Evolutionary conservation across 2,329 filamentous ascomycete species (phyloP), one percentile per base, ranked within the genome.

Genomic region (Trichophyton rubrum): DNA sequence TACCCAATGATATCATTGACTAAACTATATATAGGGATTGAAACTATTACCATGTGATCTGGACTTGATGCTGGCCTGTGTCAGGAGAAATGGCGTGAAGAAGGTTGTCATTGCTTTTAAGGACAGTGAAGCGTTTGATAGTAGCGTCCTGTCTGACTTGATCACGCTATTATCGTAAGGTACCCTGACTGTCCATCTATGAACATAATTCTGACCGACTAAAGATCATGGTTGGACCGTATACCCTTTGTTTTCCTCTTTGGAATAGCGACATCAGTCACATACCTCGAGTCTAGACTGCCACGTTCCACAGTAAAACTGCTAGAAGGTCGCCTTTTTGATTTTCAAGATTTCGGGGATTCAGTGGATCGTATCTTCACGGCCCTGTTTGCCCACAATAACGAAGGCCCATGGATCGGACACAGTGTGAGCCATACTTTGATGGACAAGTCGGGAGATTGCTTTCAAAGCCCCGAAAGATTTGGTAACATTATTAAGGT

Each of bases 221-320:
- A 62, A 81, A 57, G 80, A 63, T 81, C 78, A 17, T 86, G 83
- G 83, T 73, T 78, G 53, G 80, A 84, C 66, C 80, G 83, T 30
- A 80, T 86, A 59, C 82, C 82, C 0, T 81, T 85, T 61, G 77
- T 82, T 1, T 71, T 84, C 2, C 69, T 85, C 2, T 79, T 86
- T 60, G 82, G 81, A 13, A 78, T 86, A 56, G 82, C 82, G n/a
- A 85, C 83, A 0, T 84, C 83, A 2, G 76, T 83, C 9, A 82
- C 84, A 56, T 77, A 82, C 17, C 82, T 86, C 60, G 82, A 85
- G 67, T 77, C 79, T 49, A 77, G 82, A 56, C 70, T 86, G 3
- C 77, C 82, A 9, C 77, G 78, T 53, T 76, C 75, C 15, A 79
- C 78, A 15, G 73, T 82, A 41, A 75, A 78, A 56, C 74, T 78